Evolutionary conservation across 1,284 basidiomycete genomes (phyloP).

Genomic region (Termitomyces sp.): DNA sequence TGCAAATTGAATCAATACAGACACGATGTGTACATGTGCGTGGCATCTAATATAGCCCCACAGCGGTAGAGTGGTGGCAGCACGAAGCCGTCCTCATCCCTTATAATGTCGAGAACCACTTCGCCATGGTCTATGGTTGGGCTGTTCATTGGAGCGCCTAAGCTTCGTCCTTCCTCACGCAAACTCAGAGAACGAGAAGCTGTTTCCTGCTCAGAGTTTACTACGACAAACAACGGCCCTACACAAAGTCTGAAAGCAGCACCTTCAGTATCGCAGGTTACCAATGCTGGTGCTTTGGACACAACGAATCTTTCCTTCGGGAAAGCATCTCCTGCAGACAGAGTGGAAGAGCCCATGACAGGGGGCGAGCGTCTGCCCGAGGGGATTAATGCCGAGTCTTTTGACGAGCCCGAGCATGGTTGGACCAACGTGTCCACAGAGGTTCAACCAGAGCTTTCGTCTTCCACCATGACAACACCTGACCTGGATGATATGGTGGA

Average conservation of each 20-base stretch:
- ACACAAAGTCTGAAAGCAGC: background rate
- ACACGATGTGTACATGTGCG: background rate
- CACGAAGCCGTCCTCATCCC: background rate
- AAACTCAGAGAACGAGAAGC: conserved; percentile 7
- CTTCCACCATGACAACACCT: background rate
- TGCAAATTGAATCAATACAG: background rate
- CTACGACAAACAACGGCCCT: background rate
- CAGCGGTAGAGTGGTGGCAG: background rate
- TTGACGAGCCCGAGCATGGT: background rate
- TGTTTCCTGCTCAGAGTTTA: background rate
- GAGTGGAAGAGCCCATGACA: background rate
- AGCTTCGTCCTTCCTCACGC: conserved; percentile 4
- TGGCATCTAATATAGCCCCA: background rate
- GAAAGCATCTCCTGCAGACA: background rate
- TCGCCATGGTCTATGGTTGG: conserved; percentile 17
- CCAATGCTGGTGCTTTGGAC: background rate
- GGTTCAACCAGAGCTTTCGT: background rate
- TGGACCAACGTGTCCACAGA: background rate
- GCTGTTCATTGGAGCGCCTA: conserved; percentile 11
- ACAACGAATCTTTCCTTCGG: background rate
- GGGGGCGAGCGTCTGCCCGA: background rate
- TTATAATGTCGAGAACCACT: conserved; percentile 8
- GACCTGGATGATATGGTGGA: conserved; percentile 11
- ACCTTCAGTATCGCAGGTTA: background rate
- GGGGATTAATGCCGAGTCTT: background rate